Percentiles rank a stretch among this genome's conserved stretches.
Conservation (phyloP, 495 filamentous ascomycete species). For the Cetradonia linearis region DNA sequence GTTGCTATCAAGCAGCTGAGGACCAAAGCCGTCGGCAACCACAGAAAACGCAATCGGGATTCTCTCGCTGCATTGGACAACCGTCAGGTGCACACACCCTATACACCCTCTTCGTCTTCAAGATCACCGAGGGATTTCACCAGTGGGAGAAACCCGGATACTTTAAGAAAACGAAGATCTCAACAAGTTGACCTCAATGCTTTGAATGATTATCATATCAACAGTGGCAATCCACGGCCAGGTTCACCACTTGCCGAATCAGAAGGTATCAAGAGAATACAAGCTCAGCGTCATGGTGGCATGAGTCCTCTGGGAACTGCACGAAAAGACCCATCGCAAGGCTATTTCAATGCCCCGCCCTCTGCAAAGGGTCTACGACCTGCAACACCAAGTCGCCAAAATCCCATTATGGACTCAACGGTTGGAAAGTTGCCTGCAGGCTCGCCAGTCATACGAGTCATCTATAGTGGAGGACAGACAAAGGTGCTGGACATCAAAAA, state of each 20-base stretch:
- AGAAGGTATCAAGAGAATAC: conserved; percentile 37
- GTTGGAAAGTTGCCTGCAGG: conserved; percentile 71
- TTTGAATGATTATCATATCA: conserved; percentile 25
- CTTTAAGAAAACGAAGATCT: conserved; percentile 61
- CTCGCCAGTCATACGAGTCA: conserved; percentile 78
- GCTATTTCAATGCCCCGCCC: conserved; percentile 42
- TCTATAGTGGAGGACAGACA: conserved; percentile 80
- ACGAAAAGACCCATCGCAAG: conserved; percentile 40
- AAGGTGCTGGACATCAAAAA: conserved; percentile 83
- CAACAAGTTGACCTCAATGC: conserved; percentile 45
- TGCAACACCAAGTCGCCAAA: conserved; percentile 41
- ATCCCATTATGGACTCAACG: conserved; percentile 67
- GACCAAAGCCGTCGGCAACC: conserved; percentile 71
- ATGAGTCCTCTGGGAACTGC: conserved; percentile 42
- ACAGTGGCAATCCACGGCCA: conserved; percentile 37
- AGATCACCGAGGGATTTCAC: conserved; percentile 55
- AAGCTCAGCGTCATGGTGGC: conserved; percentile 38
- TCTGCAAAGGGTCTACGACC: conserved; percentile 40
- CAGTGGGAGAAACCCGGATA: conserved; percentile 33
- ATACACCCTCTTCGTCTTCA: conserved; percentile 49
- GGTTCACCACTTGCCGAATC: conserved; percentile 56
- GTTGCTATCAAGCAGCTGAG: conserved; percentile 86
- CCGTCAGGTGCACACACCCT: conserved; percentile 31
- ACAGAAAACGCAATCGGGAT: conserved; percentile 70
- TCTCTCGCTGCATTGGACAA: conserved; percentile 36